phyloP scores from a whole-genome alignment of 108 stramenopile genomes.

The Fistulifera solaris region DNA sequence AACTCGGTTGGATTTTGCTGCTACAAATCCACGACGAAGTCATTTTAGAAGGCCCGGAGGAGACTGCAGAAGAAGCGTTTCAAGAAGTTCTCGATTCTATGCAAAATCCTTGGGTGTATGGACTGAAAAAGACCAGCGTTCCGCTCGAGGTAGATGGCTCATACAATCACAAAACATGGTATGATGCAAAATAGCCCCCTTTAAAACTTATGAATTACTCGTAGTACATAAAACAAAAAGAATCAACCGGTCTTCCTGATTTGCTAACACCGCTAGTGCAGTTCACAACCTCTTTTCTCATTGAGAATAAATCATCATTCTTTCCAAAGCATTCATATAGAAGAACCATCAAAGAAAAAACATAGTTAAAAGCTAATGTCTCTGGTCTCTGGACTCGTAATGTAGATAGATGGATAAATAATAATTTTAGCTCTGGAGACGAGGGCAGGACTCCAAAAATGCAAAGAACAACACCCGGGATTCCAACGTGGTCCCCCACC shows the following conservation, averaged over 20 bases:
- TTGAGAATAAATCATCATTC: too few relatives aligned
- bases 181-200: constrained; percentile 86
- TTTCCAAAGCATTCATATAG: too few relatives aligned
- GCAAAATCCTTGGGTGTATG: constrained; percentile 92
- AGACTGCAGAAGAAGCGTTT: constrained; percentile 91
- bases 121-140: constrained; percentile 76
- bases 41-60: constrained; percentile 98
- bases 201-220: too few relatives aligned
- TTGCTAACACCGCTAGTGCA: too few relatives aligned
- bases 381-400: too few relatives aligned
- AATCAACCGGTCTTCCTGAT: too few relatives aligned
- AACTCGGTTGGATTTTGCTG: constrained; percentile 91
- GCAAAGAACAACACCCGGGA: constrained; percentile 4
- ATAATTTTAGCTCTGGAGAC: too few relatives aligned
- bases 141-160: constrained; percentile 94
- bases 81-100: constrained; percentile 82
- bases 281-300: too few relatives aligned
- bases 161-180: constrained; percentile 88
- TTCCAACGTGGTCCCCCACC: constrained; percentile 19
- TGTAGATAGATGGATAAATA: too few relatives aligned
- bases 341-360: too few relatives aligned
- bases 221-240: too few relatives aligned
- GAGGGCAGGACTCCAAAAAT: neutral
- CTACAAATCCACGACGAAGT: constrained; percentile 99
- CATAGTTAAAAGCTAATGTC: too few relatives aligned